Percentiles rank a stretch among this genome's conserved stretches.
Evolutionary conservation across 1,139 yeast genomes (phyloP).

Genomic region (Petasospora rhodanensis): DNA sequence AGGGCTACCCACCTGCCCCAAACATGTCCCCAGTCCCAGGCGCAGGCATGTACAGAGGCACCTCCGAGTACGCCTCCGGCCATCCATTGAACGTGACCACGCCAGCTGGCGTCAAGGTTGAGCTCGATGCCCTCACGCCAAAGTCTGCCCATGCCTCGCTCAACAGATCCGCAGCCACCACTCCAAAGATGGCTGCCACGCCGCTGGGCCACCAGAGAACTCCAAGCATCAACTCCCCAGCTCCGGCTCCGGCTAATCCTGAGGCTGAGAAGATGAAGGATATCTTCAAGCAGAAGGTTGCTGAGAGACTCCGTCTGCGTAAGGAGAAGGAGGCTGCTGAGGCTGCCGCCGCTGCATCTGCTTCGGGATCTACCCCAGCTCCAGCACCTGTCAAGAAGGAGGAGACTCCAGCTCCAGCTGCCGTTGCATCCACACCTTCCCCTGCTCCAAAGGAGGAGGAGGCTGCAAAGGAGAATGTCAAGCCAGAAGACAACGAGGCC

Average conservation of each 20-base stretch:
- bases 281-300: conserved; percentile 18
- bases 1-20: too few species aligned
- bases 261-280: conserved; percentile 7
- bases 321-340: conserved; percentile 8
- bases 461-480: conserved; percentile 1
- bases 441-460: not conserved
- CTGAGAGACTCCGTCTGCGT: conserved; percentile 13
- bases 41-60: too few species aligned
- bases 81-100: conserved; percentile 22
- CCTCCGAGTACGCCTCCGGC: not conserved
- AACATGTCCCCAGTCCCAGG: too few species aligned
- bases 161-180: conserved; percentile 9
- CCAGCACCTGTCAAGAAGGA: too few species aligned
- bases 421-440: not conserved
- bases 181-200: conserved; percentile 13
- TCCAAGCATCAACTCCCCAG: conserved; percentile 9
- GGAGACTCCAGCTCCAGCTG: too few species aligned
- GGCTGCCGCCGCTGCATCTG: too few species aligned
- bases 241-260: conserved; percentile 5
- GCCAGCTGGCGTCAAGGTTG: conserved; percentile 24
- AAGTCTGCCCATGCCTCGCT: conserved; percentile 11
- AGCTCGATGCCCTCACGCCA: conserved; percentile 13
- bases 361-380: conserved; percentile 1
- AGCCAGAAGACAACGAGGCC: conserved; percentile 1
- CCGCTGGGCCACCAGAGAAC: conserved; percentile 18